Evolutionary conservation across 129 eudicot species (phyloP), one percentile per base, ranked within the genome.

Genomic region (Pseudognaphalium luteoalbum): DNA sequence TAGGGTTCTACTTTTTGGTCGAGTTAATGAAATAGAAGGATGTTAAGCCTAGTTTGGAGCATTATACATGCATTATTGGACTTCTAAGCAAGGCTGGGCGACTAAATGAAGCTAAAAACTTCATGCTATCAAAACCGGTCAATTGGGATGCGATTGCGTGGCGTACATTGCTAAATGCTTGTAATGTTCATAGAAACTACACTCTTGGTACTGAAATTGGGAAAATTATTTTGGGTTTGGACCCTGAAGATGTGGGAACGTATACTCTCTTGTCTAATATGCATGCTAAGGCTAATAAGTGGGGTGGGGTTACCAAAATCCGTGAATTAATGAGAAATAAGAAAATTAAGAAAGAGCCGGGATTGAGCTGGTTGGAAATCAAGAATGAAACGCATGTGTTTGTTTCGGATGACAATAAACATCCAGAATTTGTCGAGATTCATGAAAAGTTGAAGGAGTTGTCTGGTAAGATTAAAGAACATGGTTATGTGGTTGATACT

Each of bases 131-230:
- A 11, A 74, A 70, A 4, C 82, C 78, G 12, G 35, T 85, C 21
- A 79, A 65, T 64, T 87, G 92, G 92, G 96, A 89, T 25, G 75
- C 79, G 32, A 73, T 89, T 66, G 96, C 90, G 5, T 89, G 96
- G 96, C 84, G 92, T 30, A 89, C 87, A 28, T 77, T 87, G 82
- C 87, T 87, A 1, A 87, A 81, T 70, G 96, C 90, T 63, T 89
- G 96, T 70, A 76, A 83, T 71, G 83, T 89, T 5, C 96, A 89
- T 50, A 80, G 79, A 56, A 83, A 87, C 72, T 87, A 85, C 64
- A 71, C 70, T 66, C 70, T 89, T 62, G 96, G 96, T 74, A 76
- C 73, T 60, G 66, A 71, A 81, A 80, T 89, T 54, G 90, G 86
- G 32, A 82, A 87, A 54, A 35, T 81, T 34, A 35, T 87, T 35